These are phyloP conservation scores for Cladophialophora psammophila DNA, from an alignment of 2,329 filamentous ascomycete species.

Conservation along the genomic window DNA sequence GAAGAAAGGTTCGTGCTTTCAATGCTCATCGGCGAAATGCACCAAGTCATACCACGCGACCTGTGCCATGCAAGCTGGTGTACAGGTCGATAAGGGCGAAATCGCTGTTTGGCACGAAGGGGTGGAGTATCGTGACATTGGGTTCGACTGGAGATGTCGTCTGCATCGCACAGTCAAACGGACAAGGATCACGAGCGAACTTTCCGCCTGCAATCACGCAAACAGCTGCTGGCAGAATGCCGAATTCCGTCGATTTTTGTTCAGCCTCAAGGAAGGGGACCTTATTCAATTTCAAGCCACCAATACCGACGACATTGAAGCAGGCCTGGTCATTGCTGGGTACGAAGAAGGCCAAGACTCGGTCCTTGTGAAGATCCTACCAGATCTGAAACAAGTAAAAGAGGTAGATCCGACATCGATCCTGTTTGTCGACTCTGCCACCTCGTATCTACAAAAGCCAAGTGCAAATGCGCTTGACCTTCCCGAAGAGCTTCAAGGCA, in stretches of 20 bases:
- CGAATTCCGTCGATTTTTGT: constrained; percentile 66
- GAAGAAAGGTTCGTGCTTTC: constrained; percentile 94
- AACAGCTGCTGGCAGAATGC: constrained; percentile 38
- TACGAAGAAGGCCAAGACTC: constrained; percentile 73
- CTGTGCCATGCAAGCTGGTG: constrained; percentile 88
- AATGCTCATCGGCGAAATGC: constrained; percentile 95
- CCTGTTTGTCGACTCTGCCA: constrained; percentile 58
- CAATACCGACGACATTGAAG: constrained; percentile 81
- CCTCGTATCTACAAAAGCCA: constrained; percentile 54
- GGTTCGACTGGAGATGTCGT: constrained; percentile 91
- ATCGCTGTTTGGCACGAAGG: constrained; percentile 88
- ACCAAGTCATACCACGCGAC: constrained; percentile 93
- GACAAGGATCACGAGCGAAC: constrained; percentile 73
- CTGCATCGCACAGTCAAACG: constrained; percentile 91
- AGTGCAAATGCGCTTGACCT: constrained; percentile 55
- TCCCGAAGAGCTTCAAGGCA: constrained; percentile 56
- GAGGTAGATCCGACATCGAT: constrained; percentile 66
- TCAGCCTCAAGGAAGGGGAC: constrained; percentile 72
- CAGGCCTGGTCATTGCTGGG: constrained; percentile 85
- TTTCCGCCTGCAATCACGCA: constrained; percentile 62
- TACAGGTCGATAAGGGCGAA: constrained; percentile 86
- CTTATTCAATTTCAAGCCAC: constrained; percentile 85
- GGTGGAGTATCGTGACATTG: constrained; percentile 88
- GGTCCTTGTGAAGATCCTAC: constrained; percentile 76
- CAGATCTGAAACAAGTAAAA: constrained; percentile 75